Conservation (phyloP, 1,139 yeast genomes). For the Blastobotrys illinoisensis region DNA sequence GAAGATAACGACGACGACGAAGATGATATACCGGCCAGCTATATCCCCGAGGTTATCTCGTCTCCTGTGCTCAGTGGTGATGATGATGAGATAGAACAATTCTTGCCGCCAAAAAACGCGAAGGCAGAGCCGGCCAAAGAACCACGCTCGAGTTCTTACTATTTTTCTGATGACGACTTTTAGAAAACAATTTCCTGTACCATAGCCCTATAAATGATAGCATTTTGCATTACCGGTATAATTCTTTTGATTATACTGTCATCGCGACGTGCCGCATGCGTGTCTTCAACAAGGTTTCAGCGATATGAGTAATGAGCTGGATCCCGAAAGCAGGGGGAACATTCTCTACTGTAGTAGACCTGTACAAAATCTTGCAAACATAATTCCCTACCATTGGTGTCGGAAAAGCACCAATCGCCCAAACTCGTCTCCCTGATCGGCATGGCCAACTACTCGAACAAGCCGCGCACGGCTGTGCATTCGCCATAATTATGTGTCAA, state of each 20-base stretch:
- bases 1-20: neutral
- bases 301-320: too few species aligned
- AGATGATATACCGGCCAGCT: neutral
- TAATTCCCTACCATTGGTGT: too few species aligned
- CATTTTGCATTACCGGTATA: neutral
- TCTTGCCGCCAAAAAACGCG: neutral
- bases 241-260: too few species aligned
- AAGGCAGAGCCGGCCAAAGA: neutral
- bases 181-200: neutral
- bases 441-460: neutral
- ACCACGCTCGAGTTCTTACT: neutral
- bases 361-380: neutral
- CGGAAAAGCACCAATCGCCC: neutral
- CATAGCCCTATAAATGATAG: neutral
- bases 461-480: neutral
- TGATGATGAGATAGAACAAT: neutral
- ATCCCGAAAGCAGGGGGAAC: too few species aligned
- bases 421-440: neutral
- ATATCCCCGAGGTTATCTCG: neutral
- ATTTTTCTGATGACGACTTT: neutral
- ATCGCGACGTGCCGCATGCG: too few species aligned
- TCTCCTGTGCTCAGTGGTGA: neutral
- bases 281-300: too few species aligned
- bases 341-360: too few species aligned
- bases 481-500: neutral